Conservation (phyloP, 2,329 filamentous ascomycete genomes). For the Diplodia seriata region DNA sequence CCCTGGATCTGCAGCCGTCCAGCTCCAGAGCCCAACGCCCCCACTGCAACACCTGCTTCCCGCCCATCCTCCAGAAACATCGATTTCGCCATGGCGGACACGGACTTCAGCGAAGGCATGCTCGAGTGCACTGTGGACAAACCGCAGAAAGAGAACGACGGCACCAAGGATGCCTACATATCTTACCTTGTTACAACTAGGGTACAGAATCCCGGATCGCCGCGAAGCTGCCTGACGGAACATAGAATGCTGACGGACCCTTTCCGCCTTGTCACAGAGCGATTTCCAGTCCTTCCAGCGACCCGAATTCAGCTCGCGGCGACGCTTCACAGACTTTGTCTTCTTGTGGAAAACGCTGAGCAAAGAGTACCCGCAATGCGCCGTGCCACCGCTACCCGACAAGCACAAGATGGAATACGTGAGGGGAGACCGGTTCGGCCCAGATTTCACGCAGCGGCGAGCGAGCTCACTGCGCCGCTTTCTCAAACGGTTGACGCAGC, state of each 20-base stretch:
- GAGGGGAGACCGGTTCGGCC: slow-evolving; percentile 90
- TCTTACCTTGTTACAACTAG: slow-evolving; percentile 93
- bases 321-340: slow-evolving; percentile 96
- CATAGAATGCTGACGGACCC: slow-evolving; percentile 12
- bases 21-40: slow-evolving; percentile 26
- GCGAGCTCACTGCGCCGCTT: slow-evolving; percentile 93
- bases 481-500: slow-evolving; percentile 81
- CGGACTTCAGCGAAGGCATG: slow-evolving; percentile 62
- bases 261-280: slow-evolving; percentile 63
- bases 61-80: background rate
- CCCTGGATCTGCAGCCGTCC: slow-evolving; percentile 32
- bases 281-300: slow-evolving; percentile 94
- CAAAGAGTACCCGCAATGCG: slow-evolving; percentile 87
- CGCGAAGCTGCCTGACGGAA: background rate
- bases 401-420: slow-evolving; percentile 99
- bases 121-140: slow-evolving; percentile 83
- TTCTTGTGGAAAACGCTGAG: slow-evolving; percentile 92
- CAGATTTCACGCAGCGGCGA: slow-evolving; percentile 88
- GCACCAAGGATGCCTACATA: slow-evolving; percentile 94
- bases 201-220: slow-evolving; percentile 56
- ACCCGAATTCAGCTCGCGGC: slow-evolving; percentile 77
- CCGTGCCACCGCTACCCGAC: slow-evolving; percentile 92
- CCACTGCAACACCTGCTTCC: slow-evolving; percentile 15
- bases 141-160: slow-evolving; percentile 93
- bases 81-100: slow-evolving; percentile 31